Evolutionary conservation across 805 yeast genomes (phyloP).

Genomic region (Hanseniaspora lachancei): DNA sequence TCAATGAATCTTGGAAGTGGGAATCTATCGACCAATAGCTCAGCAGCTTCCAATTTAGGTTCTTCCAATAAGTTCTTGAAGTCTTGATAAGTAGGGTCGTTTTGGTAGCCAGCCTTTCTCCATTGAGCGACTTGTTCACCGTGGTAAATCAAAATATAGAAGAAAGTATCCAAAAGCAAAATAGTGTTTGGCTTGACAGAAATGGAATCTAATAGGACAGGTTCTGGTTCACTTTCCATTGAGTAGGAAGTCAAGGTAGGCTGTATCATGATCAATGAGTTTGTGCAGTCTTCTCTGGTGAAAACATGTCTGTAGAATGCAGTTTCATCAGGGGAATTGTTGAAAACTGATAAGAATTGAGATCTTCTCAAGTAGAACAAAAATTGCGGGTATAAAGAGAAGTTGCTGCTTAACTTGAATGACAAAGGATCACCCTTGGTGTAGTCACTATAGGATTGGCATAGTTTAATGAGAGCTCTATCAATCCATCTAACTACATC

Average conservation of each 20-base stretch:
- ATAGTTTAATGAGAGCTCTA: conserved; percentile 73
- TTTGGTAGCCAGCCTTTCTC: conserved; percentile 92
- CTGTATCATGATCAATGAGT: conserved; percentile 92
- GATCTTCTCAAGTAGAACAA: conserved; percentile 91
- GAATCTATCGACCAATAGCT: conserved; percentile 79
- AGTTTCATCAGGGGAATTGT: conserved; percentile 97
- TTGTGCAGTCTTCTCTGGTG: conserved; percentile 80
- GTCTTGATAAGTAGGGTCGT: conserved; percentile 76
- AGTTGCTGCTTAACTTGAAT: conserved; percentile 71
- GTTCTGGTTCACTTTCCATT: conserved; percentile 74
- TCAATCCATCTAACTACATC: conserved; percentile 93
- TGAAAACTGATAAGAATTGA: conserved; percentile 88
- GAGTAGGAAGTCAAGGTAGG: conserved; percentile 84
- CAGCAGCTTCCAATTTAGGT: conserved; percentile 87
- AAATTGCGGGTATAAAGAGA: conserved; percentile 86
- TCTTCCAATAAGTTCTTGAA: conserved; percentile 76
- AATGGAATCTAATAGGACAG: conserved; percentile 85
- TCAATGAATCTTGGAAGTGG: conserved; percentile 96
- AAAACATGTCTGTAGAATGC: conserved; percentile 91
- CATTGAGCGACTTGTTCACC: conserved; percentile 92
- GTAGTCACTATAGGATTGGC: conserved; percentile 89
- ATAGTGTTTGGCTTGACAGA: conserved; percentile 83
- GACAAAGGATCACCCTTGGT: conserved; percentile 72
- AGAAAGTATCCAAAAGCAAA: conserved; percentile 82
- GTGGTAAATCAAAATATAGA: conserved; percentile 89